Conservation (phyloP, 1,284 basidiomycete species). For the Heterobasidion irregulare region DNA sequence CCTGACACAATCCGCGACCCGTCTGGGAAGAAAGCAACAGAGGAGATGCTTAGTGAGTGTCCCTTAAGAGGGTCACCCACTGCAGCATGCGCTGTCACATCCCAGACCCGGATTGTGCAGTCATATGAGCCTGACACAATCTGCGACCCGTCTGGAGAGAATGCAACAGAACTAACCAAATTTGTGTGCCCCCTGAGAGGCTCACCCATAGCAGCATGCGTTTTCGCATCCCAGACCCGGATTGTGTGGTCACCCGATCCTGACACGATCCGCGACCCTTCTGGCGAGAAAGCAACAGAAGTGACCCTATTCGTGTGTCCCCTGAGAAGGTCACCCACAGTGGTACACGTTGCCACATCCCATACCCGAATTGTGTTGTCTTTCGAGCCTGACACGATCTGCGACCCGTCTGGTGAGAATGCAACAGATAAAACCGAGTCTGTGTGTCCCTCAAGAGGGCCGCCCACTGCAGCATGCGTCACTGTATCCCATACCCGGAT, state of each 20-base stretch:
- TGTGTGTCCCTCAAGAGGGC: background rate
- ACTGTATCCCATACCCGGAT: background rate
- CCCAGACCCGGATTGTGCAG: no score
- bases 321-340: background rate
- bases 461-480: background rate
- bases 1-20: no score
- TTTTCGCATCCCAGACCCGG: no score
- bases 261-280: conserved; percentile 3
- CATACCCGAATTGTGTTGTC: background rate
- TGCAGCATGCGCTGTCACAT: no score
- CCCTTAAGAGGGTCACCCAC: no score
- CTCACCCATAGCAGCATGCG: no score
- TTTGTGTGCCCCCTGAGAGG: no score
- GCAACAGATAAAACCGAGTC: background rate
- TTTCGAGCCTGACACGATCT: background rate
- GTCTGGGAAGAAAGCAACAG: no score
- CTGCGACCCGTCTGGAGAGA: no score
- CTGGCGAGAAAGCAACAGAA: conserved; percentile 5
- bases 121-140: no score
- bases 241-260: conserved; percentile 3
- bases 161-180: no score
- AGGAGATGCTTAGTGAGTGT: no score
- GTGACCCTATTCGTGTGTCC: conserved; percentile 1
- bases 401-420: background rate
- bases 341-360: background rate